Evolutionary conservation across 371 early-diverging fungal genomes (phyloP).

Genomic region (Actinomortierella wolfii): DNA sequence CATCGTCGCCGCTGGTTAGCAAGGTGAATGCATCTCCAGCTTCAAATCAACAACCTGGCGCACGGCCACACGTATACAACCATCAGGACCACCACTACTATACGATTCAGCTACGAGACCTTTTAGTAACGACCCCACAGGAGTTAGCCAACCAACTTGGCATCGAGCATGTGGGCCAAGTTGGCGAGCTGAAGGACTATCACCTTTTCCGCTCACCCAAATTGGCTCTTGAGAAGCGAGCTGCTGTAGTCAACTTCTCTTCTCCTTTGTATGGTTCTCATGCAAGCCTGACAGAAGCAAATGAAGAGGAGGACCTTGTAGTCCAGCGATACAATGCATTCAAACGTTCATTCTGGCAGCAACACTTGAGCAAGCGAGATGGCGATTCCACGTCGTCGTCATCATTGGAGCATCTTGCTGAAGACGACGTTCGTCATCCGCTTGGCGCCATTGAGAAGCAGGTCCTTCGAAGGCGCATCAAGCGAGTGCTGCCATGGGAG

Average conservation of each 20-base stretch:
- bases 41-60: slow-evolving; percentile 10
- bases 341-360: slow-evolving; percentile 6
- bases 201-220: slow-evolving; percentile 62
- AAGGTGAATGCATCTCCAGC: not conserved
- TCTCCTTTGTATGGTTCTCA: too few relatives aligned
- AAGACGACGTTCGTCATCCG: slow-evolving; percentile 11
- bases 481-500: slow-evolving; percentile 18
- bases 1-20: too few relatives aligned
- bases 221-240: slow-evolving; percentile 23
- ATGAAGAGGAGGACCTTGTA: slow-evolving; percentile 24
- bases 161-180: slow-evolving; percentile 63
- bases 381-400: too few relatives aligned
- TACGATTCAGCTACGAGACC: slow-evolving; percentile 51
- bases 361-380: too few relatives aligned
- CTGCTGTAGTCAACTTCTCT: slow-evolving; percentile 9
- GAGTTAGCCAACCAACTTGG: slow-evolving; percentile 51
- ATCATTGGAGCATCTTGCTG: too few relatives aligned
- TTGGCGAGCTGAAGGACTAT: slow-evolving; percentile 69
- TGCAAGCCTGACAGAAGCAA: not conserved
- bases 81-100: slow-evolving; percentile 54
- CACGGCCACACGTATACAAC: slow-evolving; percentile 23
- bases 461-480: slow-evolving; percentile 16
- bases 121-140: slow-evolving; percentile 33
- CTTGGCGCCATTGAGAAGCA: slow-evolving; percentile 41
- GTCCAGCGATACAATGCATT: slow-evolving; percentile 23